Evolutionary conservation across 108 stramenopile species (phyloP).

Genomic region (Fragilaria crotonensis): DNA sequence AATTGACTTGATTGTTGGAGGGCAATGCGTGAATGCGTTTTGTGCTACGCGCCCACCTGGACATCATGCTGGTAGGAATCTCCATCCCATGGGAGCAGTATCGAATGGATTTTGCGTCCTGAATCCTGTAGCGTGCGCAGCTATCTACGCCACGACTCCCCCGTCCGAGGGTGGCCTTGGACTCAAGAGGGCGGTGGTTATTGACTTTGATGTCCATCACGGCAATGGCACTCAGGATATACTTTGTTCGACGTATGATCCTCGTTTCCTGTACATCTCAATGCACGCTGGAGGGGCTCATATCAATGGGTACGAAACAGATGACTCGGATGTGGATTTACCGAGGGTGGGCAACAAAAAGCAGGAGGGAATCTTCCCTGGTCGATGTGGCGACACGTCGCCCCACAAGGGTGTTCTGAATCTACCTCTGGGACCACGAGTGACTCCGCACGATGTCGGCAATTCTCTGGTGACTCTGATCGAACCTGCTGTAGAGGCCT

Average conservation of each 20-base stretch:
- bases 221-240: constrained; percentile 94
- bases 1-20: constrained; percentile 82
- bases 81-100: constrained; percentile 83
- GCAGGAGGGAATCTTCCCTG: constrained; percentile 79
- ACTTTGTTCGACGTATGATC: constrained; percentile 80
- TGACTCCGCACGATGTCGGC: constrained; percentile 68
- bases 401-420: constrained; percentile 84
- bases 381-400: constrained; percentile 74
- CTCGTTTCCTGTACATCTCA: constrained; percentile 84
- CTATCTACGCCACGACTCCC: constrained; percentile 87
- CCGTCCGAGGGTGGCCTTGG: constrained; percentile 72
- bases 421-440: constrained; percentile 71
- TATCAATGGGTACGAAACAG: constrained; percentile 56
- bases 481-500: constrained; percentile 79
- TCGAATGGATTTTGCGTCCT: constrained; percentile 96
- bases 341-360: constrained; percentile 34
- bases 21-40: constrained; percentile 79
- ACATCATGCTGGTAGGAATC: constrained; percentile 85
- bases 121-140: constrained; percentile 93
- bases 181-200: constrained; percentile 76
- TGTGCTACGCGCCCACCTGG: constrained; percentile 90
- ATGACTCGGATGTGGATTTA: constrained; percentile 33
- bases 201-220: constrained; percentile 95
- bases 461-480: constrained; percentile 66
- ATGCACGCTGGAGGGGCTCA: constrained; percentile 79